phyloP scores from a whole-genome alignment of 2,329 filamentous ascomycete species.

The Colletotrichum sp. region DNA sequence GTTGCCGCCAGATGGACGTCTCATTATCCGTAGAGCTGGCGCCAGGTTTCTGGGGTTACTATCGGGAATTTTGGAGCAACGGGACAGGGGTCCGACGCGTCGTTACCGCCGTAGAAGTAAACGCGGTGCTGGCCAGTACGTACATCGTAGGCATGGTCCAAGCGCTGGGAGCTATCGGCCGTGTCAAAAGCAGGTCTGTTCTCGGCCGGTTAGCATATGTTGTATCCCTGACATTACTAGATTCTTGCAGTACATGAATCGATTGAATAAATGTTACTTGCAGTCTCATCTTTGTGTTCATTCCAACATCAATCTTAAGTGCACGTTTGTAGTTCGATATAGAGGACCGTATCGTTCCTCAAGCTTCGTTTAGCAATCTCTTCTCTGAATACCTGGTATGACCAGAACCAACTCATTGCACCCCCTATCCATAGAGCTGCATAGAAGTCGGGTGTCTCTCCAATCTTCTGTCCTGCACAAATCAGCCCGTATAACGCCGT shows the following conservation, averaged over 20 bases:
- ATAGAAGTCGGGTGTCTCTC: background rate
- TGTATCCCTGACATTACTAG: background rate
- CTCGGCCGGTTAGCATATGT: background rate
- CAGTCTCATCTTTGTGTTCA: background rate
- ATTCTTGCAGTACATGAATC: background rate
- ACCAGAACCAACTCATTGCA: background rate
- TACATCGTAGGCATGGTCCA: background rate
- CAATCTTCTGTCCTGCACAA: background rate
- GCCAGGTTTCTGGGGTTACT: background rate
- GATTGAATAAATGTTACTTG: background rate
- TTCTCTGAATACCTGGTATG: background rate
- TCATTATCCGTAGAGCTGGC: background rate
- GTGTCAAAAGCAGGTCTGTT: background rate
- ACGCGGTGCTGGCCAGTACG: background rate
- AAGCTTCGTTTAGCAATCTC: background rate
- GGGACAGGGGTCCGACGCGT: background rate
- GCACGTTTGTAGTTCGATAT: background rate
- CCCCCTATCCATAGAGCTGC: background rate
- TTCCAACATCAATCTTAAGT: background rate
- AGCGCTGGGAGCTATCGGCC: background rate
- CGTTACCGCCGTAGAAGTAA: background rate
- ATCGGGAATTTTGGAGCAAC: background rate
- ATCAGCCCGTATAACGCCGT: slow-evolving; percentile 14
- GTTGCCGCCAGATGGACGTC: background rate
- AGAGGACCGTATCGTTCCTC: background rate